Conservation (phyloP, 139 green algal species). For the Yamagishiella unicocca region DNA sequence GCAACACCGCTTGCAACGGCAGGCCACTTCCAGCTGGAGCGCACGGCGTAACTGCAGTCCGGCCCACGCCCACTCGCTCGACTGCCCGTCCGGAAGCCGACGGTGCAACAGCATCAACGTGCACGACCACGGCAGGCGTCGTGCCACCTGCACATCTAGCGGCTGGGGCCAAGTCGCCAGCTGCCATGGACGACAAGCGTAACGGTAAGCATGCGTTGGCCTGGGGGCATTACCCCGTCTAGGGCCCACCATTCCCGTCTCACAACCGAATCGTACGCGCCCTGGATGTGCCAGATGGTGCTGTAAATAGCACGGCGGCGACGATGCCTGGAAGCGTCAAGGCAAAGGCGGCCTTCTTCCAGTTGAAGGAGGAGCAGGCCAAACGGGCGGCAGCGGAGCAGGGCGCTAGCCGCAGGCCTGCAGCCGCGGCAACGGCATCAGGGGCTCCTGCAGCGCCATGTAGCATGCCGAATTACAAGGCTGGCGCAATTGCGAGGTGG, state of each 20-base stretch:
- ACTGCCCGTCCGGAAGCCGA: not conserved
- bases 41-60: not conserved
- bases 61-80: not conserved
- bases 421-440: not conserved
- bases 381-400: not conserved
- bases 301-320: not conserved
- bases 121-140: not conserved
- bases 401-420: not conserved
- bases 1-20: not conserved
- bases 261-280: no score
- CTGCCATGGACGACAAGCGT: not conserved
- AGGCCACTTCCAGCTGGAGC: no score
- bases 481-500: constrained; percentile 12
- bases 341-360: constrained; percentile 48
- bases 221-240: no score
- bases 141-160: not conserved
- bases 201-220: no score
- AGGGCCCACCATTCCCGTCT: no score
- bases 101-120: not conserved
- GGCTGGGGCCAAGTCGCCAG: not conserved
- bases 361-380: constrained; percentile 27
- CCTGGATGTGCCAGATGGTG: no score
- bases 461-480: constrained; percentile 11
- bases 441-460: not conserved
- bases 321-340: not conserved